Evolutionary conservation across 495 filamentous ascomycete genomes (phyloP).

Genomic region (Penicillium robsamsonii): DNA sequence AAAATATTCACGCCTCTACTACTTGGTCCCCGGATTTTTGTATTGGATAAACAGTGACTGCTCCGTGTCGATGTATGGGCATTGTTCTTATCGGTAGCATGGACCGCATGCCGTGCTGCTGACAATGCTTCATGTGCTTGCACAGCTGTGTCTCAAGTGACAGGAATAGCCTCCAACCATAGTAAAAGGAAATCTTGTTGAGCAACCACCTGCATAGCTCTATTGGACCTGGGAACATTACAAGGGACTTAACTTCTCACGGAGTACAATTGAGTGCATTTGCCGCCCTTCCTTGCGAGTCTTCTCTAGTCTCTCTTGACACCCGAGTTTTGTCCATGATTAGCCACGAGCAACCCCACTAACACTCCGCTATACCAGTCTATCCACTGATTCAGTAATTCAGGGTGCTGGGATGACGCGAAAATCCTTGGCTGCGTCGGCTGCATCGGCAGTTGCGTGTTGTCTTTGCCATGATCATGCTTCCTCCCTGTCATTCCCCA

Average conservation of each 20-base stretch:
- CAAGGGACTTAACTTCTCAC: neutral
- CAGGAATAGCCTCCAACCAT: constrained; percentile 6
- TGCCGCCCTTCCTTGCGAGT: neutral
- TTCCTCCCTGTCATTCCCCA: constrained; percentile 1
- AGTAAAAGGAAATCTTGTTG: neutral
- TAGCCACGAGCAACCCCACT: constrained; percentile 2
- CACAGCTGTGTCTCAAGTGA: constrained; percentile 8
- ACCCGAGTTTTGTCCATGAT: neutral
- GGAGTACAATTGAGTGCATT: neutral
- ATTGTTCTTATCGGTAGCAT: neutral
- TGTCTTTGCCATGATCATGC: neutral
- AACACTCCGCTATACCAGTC: constrained; percentile 1
- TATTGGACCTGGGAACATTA: neutral
- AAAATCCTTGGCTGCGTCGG: neutral
- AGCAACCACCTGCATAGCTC: neutral
- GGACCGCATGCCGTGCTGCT: neutral
- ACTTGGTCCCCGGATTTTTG: neutral
- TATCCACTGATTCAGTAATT: constrained; percentile 9
- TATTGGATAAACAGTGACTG: neutral
- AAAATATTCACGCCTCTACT: neutral
- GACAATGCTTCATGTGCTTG: constrained; percentile 3
- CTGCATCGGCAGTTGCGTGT: neutral
- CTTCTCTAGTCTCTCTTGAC: constrained; percentile 1
- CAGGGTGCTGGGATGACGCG: constrained; percentile 10
- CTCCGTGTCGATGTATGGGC: neutral